Evolutionary conservation across 1,139 yeast species (phyloP), one percentile per base, ranked within the genome.

Genomic region (Suhomyces wounanorum): DNA sequence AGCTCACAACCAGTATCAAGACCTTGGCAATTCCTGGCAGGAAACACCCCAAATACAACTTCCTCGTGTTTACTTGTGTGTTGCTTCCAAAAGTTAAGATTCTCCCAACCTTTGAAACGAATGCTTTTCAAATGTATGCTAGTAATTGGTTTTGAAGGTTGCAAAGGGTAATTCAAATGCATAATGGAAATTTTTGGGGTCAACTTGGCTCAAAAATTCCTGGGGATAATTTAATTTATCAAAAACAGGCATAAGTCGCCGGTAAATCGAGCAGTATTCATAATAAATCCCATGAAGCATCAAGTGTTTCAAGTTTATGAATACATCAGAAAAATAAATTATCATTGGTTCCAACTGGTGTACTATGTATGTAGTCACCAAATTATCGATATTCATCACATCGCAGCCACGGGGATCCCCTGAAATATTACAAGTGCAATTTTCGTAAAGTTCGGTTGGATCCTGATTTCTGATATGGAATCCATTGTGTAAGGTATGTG

Each of bases 281-380:
- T 67, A 73, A 52, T 69, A 69, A 30, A 73, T 66, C 4, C 78
- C 78, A 57, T 73, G 77, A 44, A 73, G 61, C 73, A 72, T 69
- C 33, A 73, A 56, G 44, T 51, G 64, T 28, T 70, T 70, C 50
- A 73, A 58, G 14, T 63, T 57, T 10, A 44, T 50, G 47, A 72
- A 69, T 16, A 69, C 60, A 43, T 49, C 51, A 3, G 62, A 54
- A 38, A 73, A 55, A 53, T 67, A 73, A 18, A 56, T 46, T 5
- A 68, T 64, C 2, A 73, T 64, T 3, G 77, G 77, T 36, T 54
- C 55, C 30, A 70, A 54, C 54, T 73, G 78, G 55, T 73, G 78
- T 6, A 72, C 56, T 1, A 73, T 59, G 53, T 73, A 73, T 0
- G 68, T 70, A 6, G 77, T 69, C 1, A 66, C 73, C 57, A 73